These are phyloP conservation scores for Phytophthora foliorum DNA, from an alignment of 352 stramenopile species.

Conservation along the genomic window DNA sequence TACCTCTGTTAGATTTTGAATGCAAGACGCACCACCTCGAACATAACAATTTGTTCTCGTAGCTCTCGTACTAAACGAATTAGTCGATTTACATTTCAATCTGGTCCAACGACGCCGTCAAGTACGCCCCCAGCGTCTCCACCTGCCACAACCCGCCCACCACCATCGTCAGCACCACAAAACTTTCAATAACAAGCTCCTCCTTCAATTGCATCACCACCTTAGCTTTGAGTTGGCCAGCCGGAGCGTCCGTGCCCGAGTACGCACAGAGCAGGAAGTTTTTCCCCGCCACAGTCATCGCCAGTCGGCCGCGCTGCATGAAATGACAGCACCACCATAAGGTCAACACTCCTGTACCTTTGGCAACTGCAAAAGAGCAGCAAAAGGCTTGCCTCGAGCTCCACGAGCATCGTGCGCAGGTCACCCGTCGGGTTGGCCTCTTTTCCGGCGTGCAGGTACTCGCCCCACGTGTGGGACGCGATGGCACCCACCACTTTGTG, in stretches of 20 bases:
- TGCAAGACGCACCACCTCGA: constrained; percentile 13
- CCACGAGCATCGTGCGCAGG: constrained; percentile 73
- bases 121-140: constrained; percentile 66
- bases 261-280: constrained; percentile 85
- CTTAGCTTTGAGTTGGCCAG: constrained; percentile 83
- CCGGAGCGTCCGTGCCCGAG: constrained; percentile 58
- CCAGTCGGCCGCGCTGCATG: constrained; percentile 64
- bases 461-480: constrained; percentile 84
- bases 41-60: constrained; percentile 6
- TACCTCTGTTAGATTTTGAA: constrained; percentile 23
- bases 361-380: constrained; percentile 2
- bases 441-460: constrained; percentile 81
- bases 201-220: constrained; percentile 47
- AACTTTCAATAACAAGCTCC: background rate
- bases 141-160: constrained; percentile 42
- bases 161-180: background rate
- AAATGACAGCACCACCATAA: constrained; percentile 2
- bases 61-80: constrained; percentile 5
- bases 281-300: constrained; percentile 71
- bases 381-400: constrained; percentile 62
- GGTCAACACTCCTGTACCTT: background rate
- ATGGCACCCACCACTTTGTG: constrained; percentile 90
- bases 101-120: constrained; percentile 74
- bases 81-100: constrained; percentile 64
- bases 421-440: constrained; percentile 67